These are phyloP conservation scores for Apiospora pterosperma DNA, from an alignment of 2,329 filamentous ascomycete species.

Conservation along the genomic window DNA sequence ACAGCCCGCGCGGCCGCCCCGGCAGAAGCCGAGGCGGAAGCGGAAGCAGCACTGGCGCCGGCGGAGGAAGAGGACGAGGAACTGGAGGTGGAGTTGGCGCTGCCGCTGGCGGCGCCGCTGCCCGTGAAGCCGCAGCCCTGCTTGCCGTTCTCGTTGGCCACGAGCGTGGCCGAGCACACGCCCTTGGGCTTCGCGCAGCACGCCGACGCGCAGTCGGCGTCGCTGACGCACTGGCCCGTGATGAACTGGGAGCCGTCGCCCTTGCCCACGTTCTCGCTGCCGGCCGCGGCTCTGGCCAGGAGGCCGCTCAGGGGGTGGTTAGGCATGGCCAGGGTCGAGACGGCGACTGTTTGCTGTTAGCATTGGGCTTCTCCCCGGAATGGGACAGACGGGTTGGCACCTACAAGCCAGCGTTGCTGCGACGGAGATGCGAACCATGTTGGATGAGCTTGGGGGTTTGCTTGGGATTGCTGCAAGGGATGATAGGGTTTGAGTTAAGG, in stretches of 20 bases:
- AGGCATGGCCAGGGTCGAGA: conserved; percentile 9
- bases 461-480: not conserved
- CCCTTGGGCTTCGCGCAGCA: conserved; percentile 26
- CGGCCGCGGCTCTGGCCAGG: not conserved
- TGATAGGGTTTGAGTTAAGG: not conserved
- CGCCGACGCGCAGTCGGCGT: conserved; percentile 22
- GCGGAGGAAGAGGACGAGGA: not conserved
- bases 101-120: not conserved
- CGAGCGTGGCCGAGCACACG: conserved; percentile 1
- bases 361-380: not conserved
- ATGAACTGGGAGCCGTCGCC: not conserved
- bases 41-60: not conserved
- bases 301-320: conserved; percentile 17
- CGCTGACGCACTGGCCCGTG: conserved; percentile 16
- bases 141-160: conserved; percentile 19
- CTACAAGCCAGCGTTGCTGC: conserved; percentile 21
- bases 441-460: conserved; percentile 11
- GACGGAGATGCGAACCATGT: conserved; percentile 23
- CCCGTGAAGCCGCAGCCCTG: conserved; percentile 24
- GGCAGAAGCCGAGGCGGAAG: not conserved
- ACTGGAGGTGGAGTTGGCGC: not conserved
- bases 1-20: too few relatives aligned
- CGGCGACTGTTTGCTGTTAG: conserved; percentile 13
- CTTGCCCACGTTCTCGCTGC: conserved; percentile 1
- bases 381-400: conserved; percentile 5